Evolutionary conservation across 257 asterid genomes (phyloP).

Genomic region (Anisodus tanguticus): DNA sequence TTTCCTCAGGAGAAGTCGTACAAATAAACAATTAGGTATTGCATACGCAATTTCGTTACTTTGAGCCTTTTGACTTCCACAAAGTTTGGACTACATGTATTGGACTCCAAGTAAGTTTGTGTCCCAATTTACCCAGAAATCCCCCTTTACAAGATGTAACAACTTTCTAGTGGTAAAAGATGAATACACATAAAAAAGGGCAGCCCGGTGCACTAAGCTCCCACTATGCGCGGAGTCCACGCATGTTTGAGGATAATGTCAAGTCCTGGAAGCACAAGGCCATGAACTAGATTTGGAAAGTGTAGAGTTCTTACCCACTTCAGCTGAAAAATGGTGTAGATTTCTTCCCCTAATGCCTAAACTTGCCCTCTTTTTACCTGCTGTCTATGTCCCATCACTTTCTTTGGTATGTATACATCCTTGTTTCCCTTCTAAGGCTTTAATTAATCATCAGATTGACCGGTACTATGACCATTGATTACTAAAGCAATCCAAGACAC

Average conservation of each 20-base stretch:
- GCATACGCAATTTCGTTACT: background rate
- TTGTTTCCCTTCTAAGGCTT: background rate
- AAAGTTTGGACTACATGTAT: background rate
- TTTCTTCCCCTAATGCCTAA: conserved; percentile 12
- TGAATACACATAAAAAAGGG: background rate
- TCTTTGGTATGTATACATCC: background rate
- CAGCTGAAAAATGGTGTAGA: background rate
- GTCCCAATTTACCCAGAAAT: background rate
- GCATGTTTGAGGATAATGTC: background rate
- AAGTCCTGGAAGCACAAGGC: background rate
- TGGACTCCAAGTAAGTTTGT: background rate
- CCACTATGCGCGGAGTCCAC: too few relatives aligned
- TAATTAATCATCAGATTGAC: background rate
- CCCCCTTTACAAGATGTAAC: background rate
- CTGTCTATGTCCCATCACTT: background rate
- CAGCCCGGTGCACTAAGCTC: too few relatives aligned
- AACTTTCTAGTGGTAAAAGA: background rate
- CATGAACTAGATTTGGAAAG: background rate
- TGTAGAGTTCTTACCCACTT: background rate
- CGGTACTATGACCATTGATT: background rate
- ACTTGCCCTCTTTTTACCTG: background rate
- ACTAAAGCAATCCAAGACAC: conserved; percentile 1
- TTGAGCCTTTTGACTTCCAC: background rate
- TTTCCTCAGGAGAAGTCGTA: background rate
- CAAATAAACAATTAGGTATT: background rate